phyloP scores from a whole-genome alignment of 495 filamentous ascomycete species.

The Neurospora discreta region DNA sequence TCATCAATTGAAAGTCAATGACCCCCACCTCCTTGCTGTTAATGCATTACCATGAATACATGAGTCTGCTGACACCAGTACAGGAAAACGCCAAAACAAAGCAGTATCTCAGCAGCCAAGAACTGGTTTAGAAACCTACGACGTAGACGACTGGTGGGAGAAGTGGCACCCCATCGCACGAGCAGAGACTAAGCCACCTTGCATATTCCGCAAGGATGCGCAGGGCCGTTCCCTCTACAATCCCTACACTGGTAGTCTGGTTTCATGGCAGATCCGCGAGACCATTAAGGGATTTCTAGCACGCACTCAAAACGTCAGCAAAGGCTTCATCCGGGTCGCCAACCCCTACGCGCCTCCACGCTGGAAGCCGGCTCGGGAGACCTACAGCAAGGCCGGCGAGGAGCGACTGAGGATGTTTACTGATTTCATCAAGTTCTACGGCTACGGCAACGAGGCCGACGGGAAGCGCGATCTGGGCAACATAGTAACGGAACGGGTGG shows the following conservation, averaged over 20 bases:
- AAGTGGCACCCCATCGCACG: conserved; percentile 5
- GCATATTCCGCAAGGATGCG: not conserved
- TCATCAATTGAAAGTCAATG: not conserved
- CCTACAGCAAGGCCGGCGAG: conserved; percentile 22
- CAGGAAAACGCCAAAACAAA: conserved; percentile 44
- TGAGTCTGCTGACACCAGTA: not conserved
- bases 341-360: conserved; percentile 37
- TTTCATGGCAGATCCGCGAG: conserved; percentile 46
- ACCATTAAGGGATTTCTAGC: conserved; percentile 48
- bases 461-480: conserved; percentile 20
- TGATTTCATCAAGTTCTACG: conserved; percentile 16
- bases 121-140: conserved; percentile 27
- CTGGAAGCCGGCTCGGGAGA: conserved; percentile 9
- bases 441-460: not conserved
- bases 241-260: conserved; percentile 27
- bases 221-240: conserved; percentile 24
- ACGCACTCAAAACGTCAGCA: conserved; percentile 19
- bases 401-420: conserved; percentile 25
- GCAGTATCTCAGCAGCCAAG: conserved; percentile 11
- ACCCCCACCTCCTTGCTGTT: not conserved
- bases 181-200: not conserved
- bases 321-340: conserved; percentile 41
- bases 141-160: conserved; percentile 25
- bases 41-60: not conserved
- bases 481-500: conserved; percentile 37